Percentiles rank a stretch among this genome's conserved stretches.
These are phyloP conservation scores for Aegilops sharonensis DNA, from an alignment of 176 grass and related monocot species.

Conservation along the genomic window DNA sequence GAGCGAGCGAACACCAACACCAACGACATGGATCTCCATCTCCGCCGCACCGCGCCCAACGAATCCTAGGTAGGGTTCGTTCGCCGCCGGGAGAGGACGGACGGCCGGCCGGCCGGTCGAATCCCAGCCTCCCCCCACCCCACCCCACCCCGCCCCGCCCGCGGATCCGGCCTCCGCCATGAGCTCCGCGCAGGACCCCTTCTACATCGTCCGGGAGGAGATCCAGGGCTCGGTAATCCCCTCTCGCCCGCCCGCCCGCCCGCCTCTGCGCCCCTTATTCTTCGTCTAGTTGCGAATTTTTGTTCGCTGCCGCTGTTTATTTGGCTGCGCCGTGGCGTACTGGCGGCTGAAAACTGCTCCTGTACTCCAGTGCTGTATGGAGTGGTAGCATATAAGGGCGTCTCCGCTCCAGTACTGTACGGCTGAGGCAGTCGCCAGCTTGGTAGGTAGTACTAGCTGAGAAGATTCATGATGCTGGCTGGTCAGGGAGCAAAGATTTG, in stretches of 20 bases:
- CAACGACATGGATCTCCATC: not conserved
- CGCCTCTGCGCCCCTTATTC: not conserved
- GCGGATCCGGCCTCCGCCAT: not conserved
- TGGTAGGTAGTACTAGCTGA: not conserved
- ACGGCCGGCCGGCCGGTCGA: no score
- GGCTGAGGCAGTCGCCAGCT: not conserved
- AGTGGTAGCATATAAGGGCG: not conserved
- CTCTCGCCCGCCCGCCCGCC: not conserved
- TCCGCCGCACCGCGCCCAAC: not conserved
- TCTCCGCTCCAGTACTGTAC: not conserved
- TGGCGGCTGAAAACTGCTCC: not conserved
- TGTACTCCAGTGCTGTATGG: not conserved
- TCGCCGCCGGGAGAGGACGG: no score
- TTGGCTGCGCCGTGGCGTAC: not conserved
- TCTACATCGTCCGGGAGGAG: constrained; percentile 67
- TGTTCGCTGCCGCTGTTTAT: not conserved
- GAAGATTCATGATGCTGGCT: not conserved
- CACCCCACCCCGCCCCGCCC: not conserved
- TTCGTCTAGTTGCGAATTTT: not conserved
- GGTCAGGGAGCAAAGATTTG: not conserved
- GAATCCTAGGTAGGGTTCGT: not conserved
- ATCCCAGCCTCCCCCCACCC: not conserved
- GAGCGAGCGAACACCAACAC: no score
- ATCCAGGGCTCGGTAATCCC: constrained; percentile 53
- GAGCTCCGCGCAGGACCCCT: constrained; percentile 56